phyloP scores from a whole-genome alignment of 2,329 filamentous ascomycete genomes.

The Geoglossum cookeanum region DNA sequence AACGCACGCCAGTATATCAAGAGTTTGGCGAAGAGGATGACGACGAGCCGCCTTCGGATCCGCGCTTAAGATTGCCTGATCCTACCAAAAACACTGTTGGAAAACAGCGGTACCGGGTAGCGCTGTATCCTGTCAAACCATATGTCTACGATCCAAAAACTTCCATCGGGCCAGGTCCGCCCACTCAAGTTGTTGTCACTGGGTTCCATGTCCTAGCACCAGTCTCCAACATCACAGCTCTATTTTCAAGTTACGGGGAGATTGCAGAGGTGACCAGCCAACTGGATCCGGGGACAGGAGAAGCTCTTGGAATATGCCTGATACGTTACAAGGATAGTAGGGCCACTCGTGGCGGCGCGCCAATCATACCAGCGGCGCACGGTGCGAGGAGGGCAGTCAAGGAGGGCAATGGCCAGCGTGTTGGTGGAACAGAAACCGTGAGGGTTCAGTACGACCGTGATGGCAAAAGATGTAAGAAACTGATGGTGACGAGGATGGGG shows the following conservation, averaged over 20 bases:
- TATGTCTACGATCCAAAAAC: constrained; percentile 68
- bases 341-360: constrained; percentile 29
- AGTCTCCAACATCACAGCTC: constrained; percentile 54
- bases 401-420: constrained; percentile 57
- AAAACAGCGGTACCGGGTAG: constrained; percentile 51
- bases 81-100: constrained; percentile 42
- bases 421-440: constrained; percentile 52
- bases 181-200: constrained; percentile 80
- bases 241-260: constrained; percentile 68
- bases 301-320: constrained; percentile 81
- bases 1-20: constrained; percentile 29
- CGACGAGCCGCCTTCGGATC: constrained; percentile 62
- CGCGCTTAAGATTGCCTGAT: constrained; percentile 50
- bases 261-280: constrained; percentile 85
- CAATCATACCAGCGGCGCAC: constrained; percentile 47
- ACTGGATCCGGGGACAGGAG: constrained; percentile 85
- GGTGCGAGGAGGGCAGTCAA: constrained; percentile 67
- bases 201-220: constrained; percentile 85
- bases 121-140: constrained; percentile 61
- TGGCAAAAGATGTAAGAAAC: constrained; percentile 58
- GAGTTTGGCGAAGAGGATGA: constrained; percentile 40
- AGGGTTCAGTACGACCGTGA: constrained; percentile 80
- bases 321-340: constrained; percentile 67
- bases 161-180: constrained; percentile 74
- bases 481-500: constrained; percentile 58